phyloP scores from a whole-genome alignment of 495 filamentous ascomycete species.

The Neurospora tetraspora region DNA sequence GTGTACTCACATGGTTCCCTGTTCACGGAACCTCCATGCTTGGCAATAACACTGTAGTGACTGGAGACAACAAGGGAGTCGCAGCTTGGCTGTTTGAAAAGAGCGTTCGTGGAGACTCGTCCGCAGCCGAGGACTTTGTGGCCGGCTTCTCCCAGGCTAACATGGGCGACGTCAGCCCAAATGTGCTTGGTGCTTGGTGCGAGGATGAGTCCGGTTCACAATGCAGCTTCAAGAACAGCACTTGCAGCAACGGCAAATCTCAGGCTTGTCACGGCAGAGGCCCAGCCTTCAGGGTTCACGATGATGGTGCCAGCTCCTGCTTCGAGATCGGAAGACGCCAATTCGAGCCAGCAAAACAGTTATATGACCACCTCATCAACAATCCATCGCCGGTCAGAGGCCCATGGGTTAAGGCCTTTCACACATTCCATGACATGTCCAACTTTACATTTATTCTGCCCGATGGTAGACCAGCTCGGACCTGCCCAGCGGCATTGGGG shows the following conservation, averaged over 20 bases:
- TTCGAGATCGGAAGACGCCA: conserved; percentile 70
- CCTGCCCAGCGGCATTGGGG: conserved; percentile 87
- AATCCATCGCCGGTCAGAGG: conserved; percentile 43
- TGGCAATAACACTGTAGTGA: conserved; percentile 84
- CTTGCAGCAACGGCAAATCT: conserved; percentile 60
- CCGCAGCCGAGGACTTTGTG: conserved; percentile 62
- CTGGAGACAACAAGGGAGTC: conserved; percentile 94
- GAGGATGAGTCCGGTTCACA: conserved; percentile 62
- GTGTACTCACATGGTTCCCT: conserved; percentile 84
- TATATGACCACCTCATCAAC: conserved; percentile 48
- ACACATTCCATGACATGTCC: conserved; percentile 67
- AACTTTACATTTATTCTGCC: conserved; percentile 62
- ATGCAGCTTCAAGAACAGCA: conserved; percentile 68
- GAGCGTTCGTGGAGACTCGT: conserved; percentile 39
- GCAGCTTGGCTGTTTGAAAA: conserved; percentile 81
- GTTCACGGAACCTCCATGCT: conserved; percentile 89
- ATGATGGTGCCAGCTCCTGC: conserved; percentile 67
- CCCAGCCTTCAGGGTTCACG: conserved; percentile 61
- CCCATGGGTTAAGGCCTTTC: conserved; percentile 58
- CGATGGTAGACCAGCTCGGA: conserved; percentile 61
- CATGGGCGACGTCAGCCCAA: conserved; percentile 88
- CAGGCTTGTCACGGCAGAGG: conserved; percentile 79
- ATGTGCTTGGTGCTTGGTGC: conserved; percentile 75
- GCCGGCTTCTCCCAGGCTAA: conserved; percentile 93
- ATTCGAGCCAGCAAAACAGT: conserved; percentile 53